Base-by-base conservation (phyloP, 2,329 filamentous ascomycete species). In the Pseudodiploospora longispora region DNA sequence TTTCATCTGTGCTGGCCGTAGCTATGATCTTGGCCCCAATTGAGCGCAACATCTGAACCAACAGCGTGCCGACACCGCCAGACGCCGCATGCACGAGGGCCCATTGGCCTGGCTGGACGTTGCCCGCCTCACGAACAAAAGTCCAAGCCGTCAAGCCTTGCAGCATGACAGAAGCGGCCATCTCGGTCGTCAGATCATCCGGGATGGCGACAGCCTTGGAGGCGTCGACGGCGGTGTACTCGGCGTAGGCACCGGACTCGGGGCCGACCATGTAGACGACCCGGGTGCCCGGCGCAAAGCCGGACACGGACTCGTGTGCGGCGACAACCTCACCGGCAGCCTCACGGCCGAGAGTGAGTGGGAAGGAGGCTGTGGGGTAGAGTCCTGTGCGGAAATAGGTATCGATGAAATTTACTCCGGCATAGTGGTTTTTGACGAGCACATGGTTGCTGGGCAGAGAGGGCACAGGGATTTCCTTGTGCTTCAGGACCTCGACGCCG, bases 361-460 rank as follows among this genome's bases (percentile, higher is more conserved):
- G 90, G 55, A 85, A 80, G 2, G 47, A 37, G 1, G 84, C 74
- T 1, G 81, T 69, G 8, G 73, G 69, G 71, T 95, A 95, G 41
- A 95, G 77, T 8, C 90, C 90, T 9, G 76, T 80, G 61, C 90
- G 87, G 76, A 90, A 94, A 68, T 95, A 95, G 34, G 71, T 95
- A 65, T 95, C 90, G 57, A 95, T 94, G 67, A 78, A 95, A 67
- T 95, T 95, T 49, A 95, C 71, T 47, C 89, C 90, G 40, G 84
- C 74, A 60, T 78, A 85, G 51, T 83, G 78, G 64, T 95, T 95
- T 65, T 83, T 85, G 47, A 95, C 78, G 4, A 95, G 76, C 27
- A 95, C 65, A 53, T 95, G 74, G 47, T 80, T 82, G n/a, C 82
- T 77, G 32, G 77, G 70, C 2, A 76, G 77, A 40, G 72, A 67